A percentile compares a stretch with the other conserved stretches of the same genome.
These are phyloP conservation scores for Zoysia matrella DNA, from an alignment of 202 grass and related monocot genomes.

Conservation along the genomic window DNA sequence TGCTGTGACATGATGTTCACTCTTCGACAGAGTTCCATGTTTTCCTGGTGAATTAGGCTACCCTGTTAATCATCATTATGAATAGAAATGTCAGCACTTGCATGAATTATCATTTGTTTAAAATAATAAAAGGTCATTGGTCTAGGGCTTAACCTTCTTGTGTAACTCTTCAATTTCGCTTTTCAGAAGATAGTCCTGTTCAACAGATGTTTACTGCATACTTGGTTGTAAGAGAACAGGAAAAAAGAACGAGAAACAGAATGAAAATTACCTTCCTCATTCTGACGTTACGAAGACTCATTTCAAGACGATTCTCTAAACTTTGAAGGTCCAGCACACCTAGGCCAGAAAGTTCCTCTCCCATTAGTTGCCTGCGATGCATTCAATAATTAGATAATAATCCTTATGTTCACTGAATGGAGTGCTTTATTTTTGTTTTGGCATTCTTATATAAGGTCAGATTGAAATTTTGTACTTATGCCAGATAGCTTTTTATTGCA, in stretches of 20 bases:
- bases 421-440: neutral
- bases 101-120: constrained; percentile 31
- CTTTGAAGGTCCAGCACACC: constrained; percentile 65
- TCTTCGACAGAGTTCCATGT: constrained; percentile 53
- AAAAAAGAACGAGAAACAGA: constrained; percentile 15
- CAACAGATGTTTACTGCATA: constrained; percentile 31
- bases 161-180: constrained; percentile 79
- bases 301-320: constrained; percentile 78
- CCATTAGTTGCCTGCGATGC: constrained; percentile 66
- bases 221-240: constrained; percentile 28
- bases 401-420: neutral
- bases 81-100: constrained; percentile 28
- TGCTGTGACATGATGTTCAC: constrained; percentile 57
- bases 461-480: constrained; percentile 7
- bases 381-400: neutral
- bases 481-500: constrained; percentile 39
- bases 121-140: constrained; percentile 8
- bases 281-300: constrained; percentile 54
- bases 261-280: constrained; percentile 66
- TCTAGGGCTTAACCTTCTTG: constrained; percentile 53
- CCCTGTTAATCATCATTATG: constrained; percentile 38
- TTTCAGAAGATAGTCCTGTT: constrained; percentile 74
- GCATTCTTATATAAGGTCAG: neutral
- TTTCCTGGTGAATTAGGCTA: constrained; percentile 58
- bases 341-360: constrained; percentile 74